Evolutionary conservation across 129 eudicot species (phyloP).

Genomic region (Logfia minima): DNA sequence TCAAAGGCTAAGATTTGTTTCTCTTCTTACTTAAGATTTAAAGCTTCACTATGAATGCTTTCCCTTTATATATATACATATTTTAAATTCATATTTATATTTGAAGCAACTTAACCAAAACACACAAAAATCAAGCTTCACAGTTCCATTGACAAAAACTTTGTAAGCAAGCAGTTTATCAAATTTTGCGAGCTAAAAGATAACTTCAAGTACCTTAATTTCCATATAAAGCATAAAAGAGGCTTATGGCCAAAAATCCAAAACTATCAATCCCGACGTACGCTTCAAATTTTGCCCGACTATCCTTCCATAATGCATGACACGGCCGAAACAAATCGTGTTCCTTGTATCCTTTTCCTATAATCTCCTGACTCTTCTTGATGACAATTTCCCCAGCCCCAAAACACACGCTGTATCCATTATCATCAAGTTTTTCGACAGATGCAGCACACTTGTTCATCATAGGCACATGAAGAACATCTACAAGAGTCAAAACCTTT

Average conservation of each 20-base stretch:
- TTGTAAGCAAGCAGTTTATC: background rate
- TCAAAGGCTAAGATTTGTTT: too few species aligned
- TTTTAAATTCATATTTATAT: too few species aligned
- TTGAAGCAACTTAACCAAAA: background rate
- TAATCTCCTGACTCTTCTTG: background rate
- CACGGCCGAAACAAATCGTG: background rate
- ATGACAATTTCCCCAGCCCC: background rate
- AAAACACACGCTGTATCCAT: background rate
- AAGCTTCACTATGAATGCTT: too few species aligned
- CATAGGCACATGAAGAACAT: too few species aligned
- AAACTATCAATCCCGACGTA: too few species aligned
- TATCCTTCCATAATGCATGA: background rate
- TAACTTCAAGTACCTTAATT: background rate
- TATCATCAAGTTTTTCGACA: too few species aligned
- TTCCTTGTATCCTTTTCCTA: background rate
- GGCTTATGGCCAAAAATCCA: background rate
- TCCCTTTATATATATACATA: too few species aligned
- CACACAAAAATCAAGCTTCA: background rate
- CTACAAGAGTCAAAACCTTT: too few species aligned
- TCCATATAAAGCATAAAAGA: background rate
- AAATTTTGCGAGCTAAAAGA: background rate
- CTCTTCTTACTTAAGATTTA: too few species aligned
- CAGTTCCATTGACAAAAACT: too few species aligned
- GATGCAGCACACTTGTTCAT: too few species aligned
- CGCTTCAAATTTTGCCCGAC: too few species aligned